Evolutionary conservation across 225 moss, liverwort and hornwort species (phyloP), one percentile per base, ranked within the genome.

Genomic region (Ulota crispa): DNA sequence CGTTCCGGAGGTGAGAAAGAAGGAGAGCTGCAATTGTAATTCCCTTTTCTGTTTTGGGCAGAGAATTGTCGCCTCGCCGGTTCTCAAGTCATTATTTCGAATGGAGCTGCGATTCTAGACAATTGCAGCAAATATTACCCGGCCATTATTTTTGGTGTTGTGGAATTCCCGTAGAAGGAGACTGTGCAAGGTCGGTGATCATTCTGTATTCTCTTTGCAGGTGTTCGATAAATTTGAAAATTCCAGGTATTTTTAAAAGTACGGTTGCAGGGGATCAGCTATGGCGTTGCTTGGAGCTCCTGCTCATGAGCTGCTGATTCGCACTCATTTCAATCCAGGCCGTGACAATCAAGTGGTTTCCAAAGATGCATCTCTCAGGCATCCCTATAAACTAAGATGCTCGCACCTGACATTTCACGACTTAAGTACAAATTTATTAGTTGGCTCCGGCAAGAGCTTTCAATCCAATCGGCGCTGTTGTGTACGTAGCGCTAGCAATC

Each of bases 251-350:
- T 24, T 18, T 56, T 34, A 18, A 7, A 41, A 15, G 4, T 15
- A 32, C 11, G 42, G 8, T 72, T 69, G 73, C 81, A 74, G 84
- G 78, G 81, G 16, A 62, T 56, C 19, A 64, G 72, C 68, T 20
- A 90, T 90, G 90, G 84, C 86, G 72, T 55, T 88, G 78, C 72
- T 86, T 52, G 90, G 88, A 55, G 75, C 79, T 77, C 63, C 79
- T 15, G 72, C 73, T 0, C 83, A 78, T 43, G 83, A 83, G 56
- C 75, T 87, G 23, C 81, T 88, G 16, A 73, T 86, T 55, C 64
- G 76, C 34, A 42, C 69, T 10, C 69, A 54, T 70, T 75, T 78
- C 68, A 80, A 63, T 82, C 84, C 75, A 65, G 78, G 73, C 42
- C 67, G 70, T 55, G 85, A 86, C 8, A 69, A 54, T 57, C 66